Conservation (phyloP, 225 moss, liverwort and hornwort species). For the Pleurozium schreberi region DNA sequence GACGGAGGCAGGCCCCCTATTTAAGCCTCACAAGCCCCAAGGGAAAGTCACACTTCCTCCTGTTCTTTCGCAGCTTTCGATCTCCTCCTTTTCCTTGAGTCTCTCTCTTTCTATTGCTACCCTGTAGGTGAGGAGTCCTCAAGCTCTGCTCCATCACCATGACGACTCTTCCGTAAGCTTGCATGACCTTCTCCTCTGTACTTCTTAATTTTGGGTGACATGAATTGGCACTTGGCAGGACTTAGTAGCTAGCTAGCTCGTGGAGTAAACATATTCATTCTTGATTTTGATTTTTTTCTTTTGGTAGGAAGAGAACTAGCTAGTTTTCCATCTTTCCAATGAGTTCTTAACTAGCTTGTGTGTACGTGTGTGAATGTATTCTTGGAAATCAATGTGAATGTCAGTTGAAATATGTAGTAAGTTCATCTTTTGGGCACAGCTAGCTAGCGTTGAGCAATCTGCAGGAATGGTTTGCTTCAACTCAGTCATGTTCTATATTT, state of each 20-base stretch:
- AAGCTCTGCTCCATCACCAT: not conserved
- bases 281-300: not conserved
- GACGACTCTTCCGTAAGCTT: not conserved
- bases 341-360: not conserved
- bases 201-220: not conserved
- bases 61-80: not conserved
- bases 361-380: not conserved
- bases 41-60: too few relatives aligned
- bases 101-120: not conserved
- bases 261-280: not conserved
- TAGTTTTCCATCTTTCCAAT: not conserved
- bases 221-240: too few relatives aligned
- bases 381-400: not conserved
- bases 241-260: too few relatives aligned
- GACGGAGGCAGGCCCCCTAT: not conserved
- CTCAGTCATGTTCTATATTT: too few relatives aligned
- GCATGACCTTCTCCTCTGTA: not conserved
- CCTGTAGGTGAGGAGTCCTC: not conserved
- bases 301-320: not conserved
- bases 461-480: too few relatives aligned
- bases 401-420: not conserved
- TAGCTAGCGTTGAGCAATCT: too few relatives aligned
- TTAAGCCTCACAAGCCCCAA: not conserved
- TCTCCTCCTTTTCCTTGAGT: too few relatives aligned
- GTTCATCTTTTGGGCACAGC: too few relatives aligned